These are phyloP conservation scores for Lipomyces sp. DNA, from an alignment of 805 yeast species.

Conservation along the genomic window DNA sequence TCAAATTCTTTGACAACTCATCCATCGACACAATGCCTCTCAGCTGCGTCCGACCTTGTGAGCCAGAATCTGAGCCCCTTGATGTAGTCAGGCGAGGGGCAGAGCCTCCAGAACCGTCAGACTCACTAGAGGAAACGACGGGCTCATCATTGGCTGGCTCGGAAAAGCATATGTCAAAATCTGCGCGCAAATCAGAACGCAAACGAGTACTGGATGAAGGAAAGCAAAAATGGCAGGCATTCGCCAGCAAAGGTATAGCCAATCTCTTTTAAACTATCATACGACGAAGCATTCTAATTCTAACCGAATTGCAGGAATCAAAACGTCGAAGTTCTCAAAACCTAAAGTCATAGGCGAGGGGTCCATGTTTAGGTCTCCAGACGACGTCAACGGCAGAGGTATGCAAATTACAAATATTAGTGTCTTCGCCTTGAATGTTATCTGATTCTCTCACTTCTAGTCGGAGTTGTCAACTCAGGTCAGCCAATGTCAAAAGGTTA, in stretches of 20 bases:
- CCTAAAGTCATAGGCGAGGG: constrained; percentile 28
- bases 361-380: constrained; percentile 31
- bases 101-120: too few relatives aligned
- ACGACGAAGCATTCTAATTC: background rate
- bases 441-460: constrained; percentile 5
- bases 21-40: constrained; percentile 31
- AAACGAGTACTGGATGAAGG: constrained; percentile 24
- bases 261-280: background rate
- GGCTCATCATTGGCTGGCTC: too few relatives aligned
- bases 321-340: constrained; percentile 9
- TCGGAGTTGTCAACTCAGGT: constrained; percentile 24
- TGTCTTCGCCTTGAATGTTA: background rate
- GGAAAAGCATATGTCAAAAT: background rate
- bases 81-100: too few relatives aligned
- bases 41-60: constrained; percentile 9
- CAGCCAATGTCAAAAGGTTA: constrained; percentile 20
- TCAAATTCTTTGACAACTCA: constrained; percentile 28
- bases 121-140: too few relatives aligned
- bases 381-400: constrained; percentile 23
- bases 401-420: background rate
- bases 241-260: constrained; percentile 25
- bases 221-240: constrained; percentile 35
- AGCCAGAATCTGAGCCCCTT: too few relatives aligned
- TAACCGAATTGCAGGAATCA: constrained; percentile 5
- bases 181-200: background rate